phyloP scores from a whole-genome alignment of 2,329 filamentous ascomycete genomes.

The Sporothrix sp. region DNA sequence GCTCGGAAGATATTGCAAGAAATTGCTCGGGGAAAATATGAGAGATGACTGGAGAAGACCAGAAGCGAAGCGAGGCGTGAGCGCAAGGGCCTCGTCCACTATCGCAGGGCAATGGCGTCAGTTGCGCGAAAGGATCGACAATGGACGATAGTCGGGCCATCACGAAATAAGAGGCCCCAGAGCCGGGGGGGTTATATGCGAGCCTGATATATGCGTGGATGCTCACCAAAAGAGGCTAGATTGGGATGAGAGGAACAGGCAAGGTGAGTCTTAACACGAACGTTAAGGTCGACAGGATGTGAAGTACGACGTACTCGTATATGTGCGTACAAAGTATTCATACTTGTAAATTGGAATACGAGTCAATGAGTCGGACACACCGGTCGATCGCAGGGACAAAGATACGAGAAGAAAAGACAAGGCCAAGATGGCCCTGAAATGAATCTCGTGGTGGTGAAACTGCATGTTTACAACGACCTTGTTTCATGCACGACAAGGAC shows the following conservation, averaged over 20 bases:
- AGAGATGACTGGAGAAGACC: slow-evolving; percentile 3
- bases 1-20: not conserved
- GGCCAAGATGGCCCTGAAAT: not conserved
- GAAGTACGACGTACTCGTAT: no score
- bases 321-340: no score
- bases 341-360: no score
- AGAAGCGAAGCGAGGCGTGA: no score
- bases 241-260: not conserved
- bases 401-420: not conserved
- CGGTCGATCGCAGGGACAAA: not conserved
- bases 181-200: not conserved
- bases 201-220: slow-evolving; percentile 7
- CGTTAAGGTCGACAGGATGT: not conserved
- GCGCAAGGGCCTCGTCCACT: no score
- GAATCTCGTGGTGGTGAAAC: not conserved
- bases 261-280: not conserved
- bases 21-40: not conserved
- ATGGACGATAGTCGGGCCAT: slow-evolving; percentile 5
- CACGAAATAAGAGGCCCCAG: not conserved
- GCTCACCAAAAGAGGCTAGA: not conserved
- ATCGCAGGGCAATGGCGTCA: no score
- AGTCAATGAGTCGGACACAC: not conserved
- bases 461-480: not conserved
- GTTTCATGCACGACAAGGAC: not conserved
- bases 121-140: not conserved